A percentile compares a stretch with the other conserved stretches of the same genome.
These are phyloP conservation scores for Canavalia ensiformis DNA, from an alignment of 306 rosid species.

Conservation along the genomic window DNA sequence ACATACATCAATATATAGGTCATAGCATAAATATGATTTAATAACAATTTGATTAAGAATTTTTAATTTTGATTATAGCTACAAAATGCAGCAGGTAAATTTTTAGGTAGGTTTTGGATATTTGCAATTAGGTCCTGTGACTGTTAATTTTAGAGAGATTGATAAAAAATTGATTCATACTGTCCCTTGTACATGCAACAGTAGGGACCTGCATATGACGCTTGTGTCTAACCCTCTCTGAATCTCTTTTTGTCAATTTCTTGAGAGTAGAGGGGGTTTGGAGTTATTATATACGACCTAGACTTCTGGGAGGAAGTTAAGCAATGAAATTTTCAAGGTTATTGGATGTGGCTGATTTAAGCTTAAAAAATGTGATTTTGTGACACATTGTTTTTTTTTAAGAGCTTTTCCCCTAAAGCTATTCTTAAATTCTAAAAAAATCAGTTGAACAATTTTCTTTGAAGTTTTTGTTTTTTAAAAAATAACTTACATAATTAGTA, in stretches of 20 bases:
- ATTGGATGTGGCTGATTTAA: background rate
- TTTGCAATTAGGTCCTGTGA: background rate
- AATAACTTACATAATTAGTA: too few species aligned
- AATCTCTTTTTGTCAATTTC: background rate
- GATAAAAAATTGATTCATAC: background rate
- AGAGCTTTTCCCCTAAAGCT: background rate
- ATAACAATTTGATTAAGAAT: background rate
- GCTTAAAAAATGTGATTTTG: background rate
- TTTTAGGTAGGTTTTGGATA: slow-evolving; percentile 15
- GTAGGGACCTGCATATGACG: background rate
- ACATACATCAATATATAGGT: background rate
- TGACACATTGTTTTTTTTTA: background rate
- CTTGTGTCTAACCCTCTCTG: background rate
- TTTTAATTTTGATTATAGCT: background rate
- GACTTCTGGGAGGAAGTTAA: background rate
- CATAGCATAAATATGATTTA: background rate
- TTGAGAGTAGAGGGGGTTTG: background rate
- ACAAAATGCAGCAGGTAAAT: background rate
- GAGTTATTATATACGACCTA: background rate
- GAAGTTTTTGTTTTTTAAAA: too few species aligned
- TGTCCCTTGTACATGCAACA: slow-evolving; percentile 1
- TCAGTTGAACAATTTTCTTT: too few species aligned
- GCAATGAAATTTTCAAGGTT: background rate
- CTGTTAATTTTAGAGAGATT: background rate
- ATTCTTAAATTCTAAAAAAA: background rate